Evolutionary conservation across 208 protist species (phyloP).

Genomic region (Leishmania major): DNA sequence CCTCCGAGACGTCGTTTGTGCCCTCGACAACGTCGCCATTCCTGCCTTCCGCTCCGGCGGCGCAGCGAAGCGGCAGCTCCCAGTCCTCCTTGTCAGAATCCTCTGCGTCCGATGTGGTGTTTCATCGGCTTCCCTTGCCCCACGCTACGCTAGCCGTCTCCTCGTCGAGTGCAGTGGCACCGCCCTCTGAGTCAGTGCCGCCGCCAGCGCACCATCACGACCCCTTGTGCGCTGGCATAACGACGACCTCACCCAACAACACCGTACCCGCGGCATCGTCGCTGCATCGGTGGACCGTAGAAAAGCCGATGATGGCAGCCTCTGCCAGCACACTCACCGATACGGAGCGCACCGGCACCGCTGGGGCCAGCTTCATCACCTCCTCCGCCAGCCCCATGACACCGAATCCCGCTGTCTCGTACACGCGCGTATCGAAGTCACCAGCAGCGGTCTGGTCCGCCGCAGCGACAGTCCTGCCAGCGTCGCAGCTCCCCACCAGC

Average conservation of each 20-base stretch:
- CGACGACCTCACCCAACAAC: neutral
- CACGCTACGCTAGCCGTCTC: neutral
- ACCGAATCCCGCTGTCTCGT: neutral
- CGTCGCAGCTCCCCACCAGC: neutral
- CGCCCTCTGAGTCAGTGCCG: neutral
- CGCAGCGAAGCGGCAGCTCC: neutral
- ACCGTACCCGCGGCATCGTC: neutral
- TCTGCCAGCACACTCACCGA: slow-evolving; percentile 16
- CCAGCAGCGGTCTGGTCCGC: neutral
- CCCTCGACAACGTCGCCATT: neutral
- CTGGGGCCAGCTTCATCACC: neutral
- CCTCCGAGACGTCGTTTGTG: slow-evolving; percentile 6
- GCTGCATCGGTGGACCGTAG: neutral
- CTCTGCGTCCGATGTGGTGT: slow-evolving; percentile 13
- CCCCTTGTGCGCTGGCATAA: neutral
- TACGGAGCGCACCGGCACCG: slow-evolving; percentile 2
- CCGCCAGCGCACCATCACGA: neutral
- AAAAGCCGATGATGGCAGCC: neutral
- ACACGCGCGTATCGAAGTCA: neutral
- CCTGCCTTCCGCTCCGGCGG: neutral
- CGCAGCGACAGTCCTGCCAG: neutral
- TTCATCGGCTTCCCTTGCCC: slow-evolving; percentile 5
- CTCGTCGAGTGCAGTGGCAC: neutral
- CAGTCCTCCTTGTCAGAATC: slow-evolving; percentile 15
- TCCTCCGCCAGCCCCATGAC: neutral